These are phyloP conservation scores for Wickerhamomyces bovis DNA, from an alignment of 805 yeast genomes.

Conservation along the genomic window DNA sequence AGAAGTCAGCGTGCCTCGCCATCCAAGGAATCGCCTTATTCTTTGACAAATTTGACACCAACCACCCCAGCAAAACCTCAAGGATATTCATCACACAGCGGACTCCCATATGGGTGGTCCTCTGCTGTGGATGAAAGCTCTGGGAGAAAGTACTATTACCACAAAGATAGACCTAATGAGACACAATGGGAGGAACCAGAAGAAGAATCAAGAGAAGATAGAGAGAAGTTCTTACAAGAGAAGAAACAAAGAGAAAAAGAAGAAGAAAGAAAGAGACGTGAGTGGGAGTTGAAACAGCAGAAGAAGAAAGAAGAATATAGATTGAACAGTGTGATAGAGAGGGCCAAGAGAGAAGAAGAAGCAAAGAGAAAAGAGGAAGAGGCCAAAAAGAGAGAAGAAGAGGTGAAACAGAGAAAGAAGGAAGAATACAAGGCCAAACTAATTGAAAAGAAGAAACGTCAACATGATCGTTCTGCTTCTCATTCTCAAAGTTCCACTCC, in stretches of 20 bases:
- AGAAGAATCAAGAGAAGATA: conserved; percentile 12
- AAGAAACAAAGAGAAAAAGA: conserved; percentile 26
- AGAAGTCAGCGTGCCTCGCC: background rate
- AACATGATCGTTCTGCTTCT: conserved; percentile 11
- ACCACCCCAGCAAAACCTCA: conserved; percentile 1
- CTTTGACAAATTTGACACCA: background rate
- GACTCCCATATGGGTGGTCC: conserved; percentile 24
- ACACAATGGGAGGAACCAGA: conserved; percentile 60
- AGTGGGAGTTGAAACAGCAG: conserved; percentile 21
- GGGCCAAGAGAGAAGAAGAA: conserved; percentile 29
- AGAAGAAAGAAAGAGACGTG: conserved; percentile 22
- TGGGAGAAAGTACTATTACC: conserved; percentile 43
- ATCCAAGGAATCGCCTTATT: background rate
- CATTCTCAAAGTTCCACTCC: conserved; percentile 3
- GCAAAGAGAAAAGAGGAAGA: conserved; percentile 19
- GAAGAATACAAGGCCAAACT: conserved; percentile 29
- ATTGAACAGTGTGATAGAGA: conserved; percentile 34
- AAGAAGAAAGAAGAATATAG: conserved; percentile 15
- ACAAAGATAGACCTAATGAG: conserved; percentile 29
- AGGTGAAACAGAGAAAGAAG: conserved; percentile 19
- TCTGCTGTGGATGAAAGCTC: conserved; percentile 44
- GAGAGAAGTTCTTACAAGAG: conserved; percentile 7
- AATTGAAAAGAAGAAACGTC: conserved; percentile 17
- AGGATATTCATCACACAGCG: conserved; percentile 39
- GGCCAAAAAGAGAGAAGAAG: conserved; percentile 17